Evolutionary conservation across 2,329 filamentous ascomycete species (phyloP).

Genomic region (Penicillium brasilianum): DNA sequence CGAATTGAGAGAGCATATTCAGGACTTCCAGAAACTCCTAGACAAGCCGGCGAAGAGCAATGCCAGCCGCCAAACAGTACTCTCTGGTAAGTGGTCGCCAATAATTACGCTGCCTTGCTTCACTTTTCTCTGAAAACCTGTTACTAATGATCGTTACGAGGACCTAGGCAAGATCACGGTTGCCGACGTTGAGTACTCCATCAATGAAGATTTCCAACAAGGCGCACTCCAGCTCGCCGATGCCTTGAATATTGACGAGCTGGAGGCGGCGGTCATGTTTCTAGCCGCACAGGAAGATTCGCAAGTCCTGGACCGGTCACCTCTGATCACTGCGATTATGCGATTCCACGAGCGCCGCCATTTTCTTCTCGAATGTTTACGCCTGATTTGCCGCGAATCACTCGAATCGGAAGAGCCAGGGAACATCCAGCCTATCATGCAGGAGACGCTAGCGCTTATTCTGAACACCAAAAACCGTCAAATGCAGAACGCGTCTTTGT

Average conservation of each 20-base stretch:
- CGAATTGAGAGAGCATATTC: constrained; percentile 68
- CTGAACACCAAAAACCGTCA: constrained; percentile 60
- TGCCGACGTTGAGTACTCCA: constrained; percentile 72
- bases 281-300: constrained; percentile 74
- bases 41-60: constrained; percentile 77
- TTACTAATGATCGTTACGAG: constrained; percentile 27
- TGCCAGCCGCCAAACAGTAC: constrained; percentile 72
- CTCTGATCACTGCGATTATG: constrained; percentile 80
- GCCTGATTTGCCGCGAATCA: constrained; percentile 74
- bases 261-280: constrained; percentile 78
- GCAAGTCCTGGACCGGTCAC: constrained; percentile 70
- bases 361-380: constrained; percentile 80
- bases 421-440: constrained; percentile 58
- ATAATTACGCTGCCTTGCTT: not conserved
- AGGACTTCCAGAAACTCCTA: constrained; percentile 72
- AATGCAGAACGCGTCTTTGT: constrained; percentile 61
- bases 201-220: constrained; percentile 89
- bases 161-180: constrained; percentile 73
- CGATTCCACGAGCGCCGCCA: constrained; percentile 86
- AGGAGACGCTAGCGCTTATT: constrained; percentile 62
- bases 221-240: constrained; percentile 81
- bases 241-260: constrained; percentile 86
- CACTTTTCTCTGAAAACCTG: not conserved
- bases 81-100: constrained; percentile 61
- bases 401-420: constrained; percentile 63